Evolutionary conservation across 176 grass and related monocot genomes (phyloP).

Genomic region (Bolboschoenus planiculmis): DNA sequence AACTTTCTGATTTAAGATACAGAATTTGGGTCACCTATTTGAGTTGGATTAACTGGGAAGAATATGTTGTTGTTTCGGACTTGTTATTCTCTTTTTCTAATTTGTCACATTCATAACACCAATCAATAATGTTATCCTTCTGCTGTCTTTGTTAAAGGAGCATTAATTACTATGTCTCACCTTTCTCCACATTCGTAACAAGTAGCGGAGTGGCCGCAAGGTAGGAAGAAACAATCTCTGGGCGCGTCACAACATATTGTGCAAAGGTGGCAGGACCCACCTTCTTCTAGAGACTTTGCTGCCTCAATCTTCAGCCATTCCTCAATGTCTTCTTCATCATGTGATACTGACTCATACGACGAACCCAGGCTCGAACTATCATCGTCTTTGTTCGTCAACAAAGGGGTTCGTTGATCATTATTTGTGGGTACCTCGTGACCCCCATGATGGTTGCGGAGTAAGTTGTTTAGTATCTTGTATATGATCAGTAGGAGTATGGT

Average conservation of each 20-base stretch:
- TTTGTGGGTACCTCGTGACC: neutral
- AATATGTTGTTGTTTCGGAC: neutral
- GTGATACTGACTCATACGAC: conserved; percentile 68
- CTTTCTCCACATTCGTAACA: conserved; percentile 61
- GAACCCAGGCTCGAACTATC: conserved; percentile 61
- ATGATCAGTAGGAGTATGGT: conserved; percentile 38
- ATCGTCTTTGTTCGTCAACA: conserved; percentile 50
- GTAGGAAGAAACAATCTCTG: conserved; percentile 70
- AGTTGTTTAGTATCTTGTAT: conserved; percentile 38
- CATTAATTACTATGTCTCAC: conserved; percentile 10
- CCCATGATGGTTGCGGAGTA: conserved; percentile 5
- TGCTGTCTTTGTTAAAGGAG: neutral
- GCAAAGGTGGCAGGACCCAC: conserved; percentile 28
- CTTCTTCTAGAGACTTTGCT: conserved; percentile 3
- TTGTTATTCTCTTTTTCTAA: neutral
- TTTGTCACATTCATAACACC: neutral
- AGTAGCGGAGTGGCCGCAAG: conserved; percentile 57
- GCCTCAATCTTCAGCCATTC: conserved; percentile 14
- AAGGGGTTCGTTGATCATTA: conserved; percentile 13
- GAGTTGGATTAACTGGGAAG: neutral
- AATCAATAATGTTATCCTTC: neutral
- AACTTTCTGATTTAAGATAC: neutral
- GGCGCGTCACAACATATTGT: conserved; percentile 43
- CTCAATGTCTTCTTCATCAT: conserved; percentile 37
- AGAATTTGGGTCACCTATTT: neutral